Conservation (phyloP, 2,329 filamentous ascomycete species). For the Fusarium brachygibbosum region DNA sequence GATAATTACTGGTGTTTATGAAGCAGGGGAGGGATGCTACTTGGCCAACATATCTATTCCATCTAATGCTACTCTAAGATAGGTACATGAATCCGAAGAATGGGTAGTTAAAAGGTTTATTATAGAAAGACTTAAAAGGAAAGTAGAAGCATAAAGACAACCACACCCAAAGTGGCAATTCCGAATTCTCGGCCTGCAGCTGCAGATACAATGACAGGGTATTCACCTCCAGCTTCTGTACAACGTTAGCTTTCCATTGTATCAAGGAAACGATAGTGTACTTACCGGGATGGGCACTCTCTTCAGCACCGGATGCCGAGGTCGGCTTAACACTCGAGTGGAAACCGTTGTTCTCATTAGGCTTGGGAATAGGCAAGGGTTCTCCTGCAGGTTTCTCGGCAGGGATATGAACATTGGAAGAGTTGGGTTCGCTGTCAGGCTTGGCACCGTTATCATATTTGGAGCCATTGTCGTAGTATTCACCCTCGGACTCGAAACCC, state of each 20-base stretch:
- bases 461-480: not conserved
- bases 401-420: not conserved
- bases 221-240: conserved; percentile 3
- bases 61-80: no score
- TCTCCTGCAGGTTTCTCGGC: not conserved
- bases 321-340: conserved; percentile 18
- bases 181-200: conserved; percentile 4
- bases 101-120: not conserved
- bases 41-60: not conserved
- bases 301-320: not conserved
- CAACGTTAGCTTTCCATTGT: not conserved
- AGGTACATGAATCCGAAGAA: no score
- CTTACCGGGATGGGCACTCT: conserved; percentile 18
- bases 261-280: not conserved
- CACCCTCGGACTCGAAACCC: not conserved
- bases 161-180: not conserved
- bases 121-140: not conserved
- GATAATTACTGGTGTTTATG: not conserved
- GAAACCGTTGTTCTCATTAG: conserved; percentile 5
- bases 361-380: not conserved
- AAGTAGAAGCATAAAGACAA: not conserved
- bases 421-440: not conserved
- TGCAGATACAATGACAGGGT: conserved; percentile 20
- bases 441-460: not conserved
- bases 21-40: no score